phyloP scores from a whole-genome alignment of 495 filamentous ascomycete species.

The Talaromyces stipitatus region DNA sequence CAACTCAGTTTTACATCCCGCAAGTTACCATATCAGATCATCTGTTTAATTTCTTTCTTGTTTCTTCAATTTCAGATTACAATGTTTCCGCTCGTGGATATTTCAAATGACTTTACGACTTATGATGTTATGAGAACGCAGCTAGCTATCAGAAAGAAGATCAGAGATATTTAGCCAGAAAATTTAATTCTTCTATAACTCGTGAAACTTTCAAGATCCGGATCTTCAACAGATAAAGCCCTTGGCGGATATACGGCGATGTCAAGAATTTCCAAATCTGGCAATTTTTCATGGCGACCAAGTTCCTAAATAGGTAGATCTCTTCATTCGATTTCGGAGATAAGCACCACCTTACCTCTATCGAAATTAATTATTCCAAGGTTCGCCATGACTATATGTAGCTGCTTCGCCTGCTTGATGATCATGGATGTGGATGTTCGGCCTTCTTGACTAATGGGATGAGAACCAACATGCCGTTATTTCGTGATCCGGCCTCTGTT shows the following conservation, averaged over 20 bases:
- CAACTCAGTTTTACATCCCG: background rate
- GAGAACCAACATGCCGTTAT: background rate
- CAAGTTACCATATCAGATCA: background rate
- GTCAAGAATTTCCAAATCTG: background rate
- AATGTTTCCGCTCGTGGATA: background rate
- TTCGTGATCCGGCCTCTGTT: background rate
- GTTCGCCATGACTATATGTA: background rate
- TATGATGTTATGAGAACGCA: background rate
- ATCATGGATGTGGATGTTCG: background rate
- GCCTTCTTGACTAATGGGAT: background rate
- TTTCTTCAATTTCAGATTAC: background rate
- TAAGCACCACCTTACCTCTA: background rate
- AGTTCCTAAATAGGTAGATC: background rate
- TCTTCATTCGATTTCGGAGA: background rate
- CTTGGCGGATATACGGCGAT: too few species aligned
- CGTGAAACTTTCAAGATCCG: too few species aligned
- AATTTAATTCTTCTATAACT: background rate
- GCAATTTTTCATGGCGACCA: background rate
- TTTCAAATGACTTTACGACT: background rate
- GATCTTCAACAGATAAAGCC: too few species aligned
- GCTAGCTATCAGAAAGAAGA: background rate
- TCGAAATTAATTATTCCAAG: background rate
- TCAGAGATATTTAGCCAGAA: background rate
- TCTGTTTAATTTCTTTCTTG: background rate
- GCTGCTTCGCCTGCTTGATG: background rate